These are phyloP conservation scores for Hortiboletus flavorubellus DNA, from an alignment of 768 basidiomycete species.

Conservation along the genomic window DNA sequence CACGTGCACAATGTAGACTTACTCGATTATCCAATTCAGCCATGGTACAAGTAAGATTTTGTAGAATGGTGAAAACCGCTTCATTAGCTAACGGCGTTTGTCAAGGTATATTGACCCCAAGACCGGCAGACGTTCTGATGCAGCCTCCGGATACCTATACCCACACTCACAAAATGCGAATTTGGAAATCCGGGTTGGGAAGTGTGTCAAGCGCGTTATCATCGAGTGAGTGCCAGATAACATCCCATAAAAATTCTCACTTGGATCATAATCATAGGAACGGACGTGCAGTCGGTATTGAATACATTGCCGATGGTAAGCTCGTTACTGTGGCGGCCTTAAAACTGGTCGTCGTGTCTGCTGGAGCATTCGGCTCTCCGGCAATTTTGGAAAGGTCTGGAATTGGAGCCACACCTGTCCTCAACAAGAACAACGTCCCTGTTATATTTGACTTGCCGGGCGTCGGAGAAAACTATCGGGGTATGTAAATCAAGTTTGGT, in stretches of 20 bases:
- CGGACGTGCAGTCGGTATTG: conserved; percentile 35
- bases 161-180: conserved; percentile 27
- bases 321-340: conserved; percentile 24
- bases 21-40: too few relatives aligned
- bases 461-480: too few relatives aligned
- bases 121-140: conserved; percentile 33
- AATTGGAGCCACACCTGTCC: neutral
- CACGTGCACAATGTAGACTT: too few relatives aligned
- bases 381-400: too few relatives aligned
- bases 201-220: conserved; percentile 1
- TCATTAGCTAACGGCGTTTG: too few relatives aligned
- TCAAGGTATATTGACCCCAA: conserved; percentile 50
- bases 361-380: too few relatives aligned
- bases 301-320: conserved; percentile 27
- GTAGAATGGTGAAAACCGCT: too few relatives aligned
- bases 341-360: too few relatives aligned
- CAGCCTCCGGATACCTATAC: conserved; percentile 36
- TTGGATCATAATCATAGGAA: conserved; percentile 17
- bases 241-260: neutral
- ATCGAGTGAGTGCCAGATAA: conserved; percentile 30
- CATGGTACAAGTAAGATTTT: too few relatives aligned
- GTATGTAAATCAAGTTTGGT: conserved; percentile 20
- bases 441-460: conserved; percentile 19
- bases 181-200: conserved; percentile 30
- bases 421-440: conserved; percentile 28